Evolutionary conservation across 768 basidiomycete species (phyloP).

Genomic region (Mycena belliarum): DNA sequence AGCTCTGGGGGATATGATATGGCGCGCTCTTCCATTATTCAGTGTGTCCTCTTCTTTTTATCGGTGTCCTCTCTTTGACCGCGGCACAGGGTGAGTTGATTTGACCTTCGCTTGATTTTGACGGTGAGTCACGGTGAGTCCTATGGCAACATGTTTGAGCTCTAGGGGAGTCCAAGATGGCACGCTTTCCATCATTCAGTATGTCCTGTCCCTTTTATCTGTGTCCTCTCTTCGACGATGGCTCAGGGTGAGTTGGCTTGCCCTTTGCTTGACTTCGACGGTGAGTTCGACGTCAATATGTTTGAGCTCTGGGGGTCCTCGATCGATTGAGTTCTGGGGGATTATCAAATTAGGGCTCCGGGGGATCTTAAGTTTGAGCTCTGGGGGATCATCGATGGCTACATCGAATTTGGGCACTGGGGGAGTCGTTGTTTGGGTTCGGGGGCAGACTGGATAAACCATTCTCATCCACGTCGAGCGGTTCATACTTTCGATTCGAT

Average conservation of each 20-base stretch:
- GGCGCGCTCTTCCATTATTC: too few relatives aligned
- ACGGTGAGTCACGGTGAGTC: neutral
- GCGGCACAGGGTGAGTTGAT: too few relatives aligned
- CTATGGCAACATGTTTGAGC: too few relatives aligned
- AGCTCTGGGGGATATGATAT: too few relatives aligned
- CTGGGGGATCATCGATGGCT: neutral
- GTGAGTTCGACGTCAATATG: neutral
- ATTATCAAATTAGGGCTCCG: neutral
- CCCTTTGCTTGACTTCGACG: neutral
- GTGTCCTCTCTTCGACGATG: too few relatives aligned
- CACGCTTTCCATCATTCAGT: too few relatives aligned
- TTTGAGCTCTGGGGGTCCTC: constrained; percentile 1
- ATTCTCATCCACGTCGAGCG: neutral
- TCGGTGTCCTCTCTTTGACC: too few relatives aligned
- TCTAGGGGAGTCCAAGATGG: too few relatives aligned
- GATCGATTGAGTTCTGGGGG: constrained; percentile 2
- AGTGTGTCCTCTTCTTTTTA: too few relatives aligned
- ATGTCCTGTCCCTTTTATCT: too few relatives aligned
- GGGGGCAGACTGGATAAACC: neutral
- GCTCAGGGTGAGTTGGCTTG: neutral
- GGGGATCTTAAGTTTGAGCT: neutral
- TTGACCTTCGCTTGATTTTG: neutral
- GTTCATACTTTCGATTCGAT: neutral
- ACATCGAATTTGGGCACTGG: neutral
- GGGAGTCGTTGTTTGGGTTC: neutral